Percentiles rank a stretch among this genome's conserved stretches.
phyloP scores from a whole-genome alignment of 2,329 filamentous ascomycete genomes.

The Emmonsiellopsis sp. region DNA sequence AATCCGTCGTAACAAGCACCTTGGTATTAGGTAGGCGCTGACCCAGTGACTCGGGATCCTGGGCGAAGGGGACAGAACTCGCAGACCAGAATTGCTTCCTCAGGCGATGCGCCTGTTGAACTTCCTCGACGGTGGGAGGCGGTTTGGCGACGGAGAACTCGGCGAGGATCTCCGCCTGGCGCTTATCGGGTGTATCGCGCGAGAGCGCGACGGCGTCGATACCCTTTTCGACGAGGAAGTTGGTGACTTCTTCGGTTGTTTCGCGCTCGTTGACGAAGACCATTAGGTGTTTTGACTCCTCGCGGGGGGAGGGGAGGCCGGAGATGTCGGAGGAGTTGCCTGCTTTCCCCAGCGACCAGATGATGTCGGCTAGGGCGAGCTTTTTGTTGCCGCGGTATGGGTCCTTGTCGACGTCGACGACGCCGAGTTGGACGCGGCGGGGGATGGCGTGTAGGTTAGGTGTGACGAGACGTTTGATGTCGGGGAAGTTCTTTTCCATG shows the following conservation, averaged over 20 bases:
- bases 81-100: conserved; percentile 9
- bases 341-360: conserved; percentile 86
- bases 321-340: conserved; percentile 32
- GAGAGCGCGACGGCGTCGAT: conserved; percentile 81
- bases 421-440: conserved; percentile 82
- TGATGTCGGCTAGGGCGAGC: conserved; percentile 86
- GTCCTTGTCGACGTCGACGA: conserved; percentile 85
- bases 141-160: conserved; percentile 52
- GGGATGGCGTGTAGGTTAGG: conserved; percentile 95
- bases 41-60: conserved; percentile 4
- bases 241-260: conserved; percentile 68
- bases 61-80: conserved; percentile 13
- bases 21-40: conserved; percentile 46
- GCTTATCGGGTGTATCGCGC: conserved; percentile 69
- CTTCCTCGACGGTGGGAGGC: conserved; percentile 8
- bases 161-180: conserved; percentile 66
- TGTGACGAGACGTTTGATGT: conserved; percentile 77
- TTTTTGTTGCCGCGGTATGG: conserved; percentile 89
- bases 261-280: conserved; percentile 97
- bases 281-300: conserved; percentile 73
- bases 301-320: conserved; percentile 25
- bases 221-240: conserved; percentile 72
- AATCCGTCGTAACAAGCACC: conserved; percentile 87
- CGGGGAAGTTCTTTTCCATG: conserved; percentile 70
- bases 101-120: conserved; percentile 3